Conservation (phyloP, 257 asterid genomes). For the Eustoma russellianum region DNA sequence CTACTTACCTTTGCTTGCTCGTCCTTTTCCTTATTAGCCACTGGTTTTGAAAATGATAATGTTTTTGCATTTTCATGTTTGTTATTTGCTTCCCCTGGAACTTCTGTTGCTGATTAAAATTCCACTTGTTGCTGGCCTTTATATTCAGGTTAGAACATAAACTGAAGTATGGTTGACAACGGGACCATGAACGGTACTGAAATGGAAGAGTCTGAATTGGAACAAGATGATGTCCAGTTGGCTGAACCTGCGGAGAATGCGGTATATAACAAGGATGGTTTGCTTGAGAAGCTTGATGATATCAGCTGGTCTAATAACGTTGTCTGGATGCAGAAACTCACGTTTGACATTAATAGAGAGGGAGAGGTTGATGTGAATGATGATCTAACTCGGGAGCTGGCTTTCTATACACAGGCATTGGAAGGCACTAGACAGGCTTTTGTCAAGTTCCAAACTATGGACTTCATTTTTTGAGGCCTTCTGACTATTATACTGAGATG, state of each 20-base stretch:
- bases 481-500: slow-evolving; percentile 92
- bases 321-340: slow-evolving; percentile 72
- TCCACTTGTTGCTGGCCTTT: no score
- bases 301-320: slow-evolving; percentile 59
- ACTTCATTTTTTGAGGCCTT: slow-evolving; percentile 62
- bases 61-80: no score
- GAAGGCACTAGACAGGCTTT: slow-evolving; percentile 71
- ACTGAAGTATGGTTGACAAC: slow-evolving; percentile 5
- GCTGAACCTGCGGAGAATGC: slow-evolving; percentile 73
- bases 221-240: slow-evolving; percentile 43
- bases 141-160: no score
- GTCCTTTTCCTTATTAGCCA: no score
- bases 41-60: no score
- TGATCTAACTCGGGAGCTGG: slow-evolving; percentile 67
- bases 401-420: slow-evolving; percentile 79
- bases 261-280: slow-evolving; percentile 49
- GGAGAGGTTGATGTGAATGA: slow-evolving; percentile 76
- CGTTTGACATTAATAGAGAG: slow-evolving; percentile 46
- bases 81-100: no score
- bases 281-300: slow-evolving; percentile 69
- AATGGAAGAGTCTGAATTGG: slow-evolving; percentile 36
- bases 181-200: slow-evolving; percentile 12
- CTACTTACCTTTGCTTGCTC: no score
- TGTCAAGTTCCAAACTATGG: slow-evolving; percentile 43
- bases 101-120: no score